Conservation (phyloP, 495 filamentous ascomycete genomes). For the Ascobolus immersus region DNA sequence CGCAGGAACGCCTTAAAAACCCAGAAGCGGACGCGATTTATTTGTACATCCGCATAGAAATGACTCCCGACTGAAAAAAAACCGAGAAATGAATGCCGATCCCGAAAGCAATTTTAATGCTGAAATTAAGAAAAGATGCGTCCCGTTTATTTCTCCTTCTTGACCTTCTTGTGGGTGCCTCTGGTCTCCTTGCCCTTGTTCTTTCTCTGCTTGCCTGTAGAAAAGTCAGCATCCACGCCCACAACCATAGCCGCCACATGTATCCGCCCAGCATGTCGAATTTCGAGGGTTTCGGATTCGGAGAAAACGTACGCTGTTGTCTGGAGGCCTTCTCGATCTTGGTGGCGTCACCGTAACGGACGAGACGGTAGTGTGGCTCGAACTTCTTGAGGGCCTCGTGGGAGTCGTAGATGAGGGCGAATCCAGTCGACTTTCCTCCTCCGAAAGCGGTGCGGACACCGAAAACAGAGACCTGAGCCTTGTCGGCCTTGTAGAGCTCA, state of each 20-base stretch:
- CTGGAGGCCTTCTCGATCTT: slow-evolving; percentile 92
- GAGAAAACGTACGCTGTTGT: slow-evolving; percentile 81
- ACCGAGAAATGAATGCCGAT: too few species aligned
- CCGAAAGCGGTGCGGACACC: slow-evolving; percentile 96
- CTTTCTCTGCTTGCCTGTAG: slow-evolving; percentile 97
- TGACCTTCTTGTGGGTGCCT: slow-evolving; percentile 66
- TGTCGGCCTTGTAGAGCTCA: slow-evolving; percentile 87
- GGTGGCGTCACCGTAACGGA: slow-evolving; percentile 64
- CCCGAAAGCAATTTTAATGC: too few species aligned
- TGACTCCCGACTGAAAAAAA: too few species aligned
- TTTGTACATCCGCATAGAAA: too few species aligned
- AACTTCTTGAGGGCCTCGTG: slow-evolving; percentile 97
- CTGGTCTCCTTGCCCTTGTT: slow-evolving; percentile 97
- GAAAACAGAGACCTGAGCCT: slow-evolving; percentile 91
- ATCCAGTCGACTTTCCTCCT: slow-evolving; percentile 98
- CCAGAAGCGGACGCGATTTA: too few species aligned
- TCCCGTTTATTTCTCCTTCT: slow-evolving; percentile 44
- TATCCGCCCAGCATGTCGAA: neutral
- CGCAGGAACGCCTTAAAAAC: too few species aligned
- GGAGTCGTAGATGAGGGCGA: slow-evolving; percentile 95
- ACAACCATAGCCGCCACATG: slow-evolving; percentile 9
- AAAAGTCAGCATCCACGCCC: slow-evolving; percentile 14
- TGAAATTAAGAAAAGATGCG: too few species aligned
- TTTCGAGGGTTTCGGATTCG: too few species aligned
- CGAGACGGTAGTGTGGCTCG: slow-evolving; percentile 90